Conservation (phyloP, 768 basidiomycete species). For the Crucibulum laeve region DNA sequence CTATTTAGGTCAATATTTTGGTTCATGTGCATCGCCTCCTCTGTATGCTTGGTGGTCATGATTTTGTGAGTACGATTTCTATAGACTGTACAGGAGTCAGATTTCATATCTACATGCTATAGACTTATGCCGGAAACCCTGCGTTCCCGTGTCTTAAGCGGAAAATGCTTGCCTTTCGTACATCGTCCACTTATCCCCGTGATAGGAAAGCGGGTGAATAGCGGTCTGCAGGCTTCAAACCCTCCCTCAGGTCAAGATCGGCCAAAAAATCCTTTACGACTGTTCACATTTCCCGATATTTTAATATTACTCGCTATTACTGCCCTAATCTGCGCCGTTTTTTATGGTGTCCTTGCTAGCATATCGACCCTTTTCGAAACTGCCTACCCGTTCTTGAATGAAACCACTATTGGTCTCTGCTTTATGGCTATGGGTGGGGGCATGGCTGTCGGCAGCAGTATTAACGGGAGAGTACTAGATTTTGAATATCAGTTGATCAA, state of each 20-base stretch:
- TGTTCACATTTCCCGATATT: constrained; percentile 55
- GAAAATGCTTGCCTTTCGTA: constrained; percentile 40
- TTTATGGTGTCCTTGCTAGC: constrained; percentile 57
- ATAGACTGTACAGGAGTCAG: constrained; percentile 2
- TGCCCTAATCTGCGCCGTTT: constrained; percentile 48
- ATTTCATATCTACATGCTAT: constrained; percentile 17
- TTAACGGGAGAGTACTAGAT: constrained; percentile 63
- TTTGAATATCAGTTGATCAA: constrained; percentile 47
- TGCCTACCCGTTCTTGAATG: constrained; percentile 54
- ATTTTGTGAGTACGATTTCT: constrained; percentile 33
- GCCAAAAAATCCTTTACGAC: constrained; percentile 48
- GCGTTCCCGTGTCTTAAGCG: constrained; percentile 50
- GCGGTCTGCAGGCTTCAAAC: no score
- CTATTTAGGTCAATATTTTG: constrained; percentile 52
- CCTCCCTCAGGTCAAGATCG: no score
- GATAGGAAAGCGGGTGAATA: constrained; percentile 14
- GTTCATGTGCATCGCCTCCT: constrained; percentile 51
- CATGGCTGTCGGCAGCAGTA: constrained; percentile 53
- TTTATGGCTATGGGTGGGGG: constrained; percentile 77
- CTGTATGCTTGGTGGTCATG: constrained; percentile 40
- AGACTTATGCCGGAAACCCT: constrained; percentile 51
- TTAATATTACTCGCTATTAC: constrained; percentile 47
- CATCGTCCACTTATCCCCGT: constrained; percentile 54
- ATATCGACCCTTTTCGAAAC: constrained; percentile 56
- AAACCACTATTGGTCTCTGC: constrained; percentile 70